phyloP scores from a whole-genome alignment of 768 basidiomycete genomes.

The Gelatoporia subvermispora region DNA sequence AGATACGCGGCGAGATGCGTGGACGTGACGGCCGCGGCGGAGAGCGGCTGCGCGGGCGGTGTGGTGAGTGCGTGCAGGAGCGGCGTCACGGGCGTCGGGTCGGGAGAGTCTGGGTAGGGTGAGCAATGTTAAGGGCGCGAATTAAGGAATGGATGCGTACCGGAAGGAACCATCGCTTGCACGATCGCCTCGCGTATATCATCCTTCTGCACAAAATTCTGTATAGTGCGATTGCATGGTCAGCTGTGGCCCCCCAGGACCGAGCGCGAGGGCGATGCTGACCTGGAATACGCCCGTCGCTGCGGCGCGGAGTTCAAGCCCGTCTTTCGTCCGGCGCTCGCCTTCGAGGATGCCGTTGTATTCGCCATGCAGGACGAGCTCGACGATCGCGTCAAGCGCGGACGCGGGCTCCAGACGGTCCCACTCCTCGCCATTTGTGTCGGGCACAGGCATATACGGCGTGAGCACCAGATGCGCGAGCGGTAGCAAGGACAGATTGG shows the following conservation, averaged over 20 bases:
- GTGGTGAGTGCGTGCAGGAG: constrained; percentile 64
- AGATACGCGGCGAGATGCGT: constrained; percentile 73
- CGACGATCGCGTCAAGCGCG: constrained; percentile 78
- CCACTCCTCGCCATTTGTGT: constrained; percentile 90
- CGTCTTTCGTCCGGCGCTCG: constrained; percentile 56
- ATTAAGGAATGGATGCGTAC: constrained; percentile 25
- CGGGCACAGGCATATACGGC: constrained; percentile 71
- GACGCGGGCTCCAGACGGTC: constrained; percentile 78
- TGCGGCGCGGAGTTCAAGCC: constrained; percentile 68
- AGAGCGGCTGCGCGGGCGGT: constrained; percentile 56
- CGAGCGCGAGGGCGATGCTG: constrained; percentile 9
- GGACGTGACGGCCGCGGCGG: constrained; percentile 51
- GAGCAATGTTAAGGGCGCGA: not conserved
- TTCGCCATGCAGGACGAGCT: constrained; percentile 83
- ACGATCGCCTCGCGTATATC: constrained; percentile 66
- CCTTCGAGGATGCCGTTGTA: constrained; percentile 62
- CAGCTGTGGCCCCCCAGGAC: not conserved
- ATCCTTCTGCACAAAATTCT: constrained; percentile 77
- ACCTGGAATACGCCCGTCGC: constrained; percentile 86
- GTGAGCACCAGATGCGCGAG: constrained; percentile 65
- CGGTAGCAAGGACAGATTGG: constrained; percentile 45
- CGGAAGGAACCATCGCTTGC: constrained; percentile 64
- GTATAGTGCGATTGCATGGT: constrained; percentile 7
- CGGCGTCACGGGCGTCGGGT: constrained; percentile 48
- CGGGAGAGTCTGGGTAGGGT: constrained; percentile 17